A percentile compares a stretch with the other conserved stretches of the same genome.
phyloP scores from a whole-genome alignment of 768 basidiomycete species.

The Amanita pseudoporphyria region DNA sequence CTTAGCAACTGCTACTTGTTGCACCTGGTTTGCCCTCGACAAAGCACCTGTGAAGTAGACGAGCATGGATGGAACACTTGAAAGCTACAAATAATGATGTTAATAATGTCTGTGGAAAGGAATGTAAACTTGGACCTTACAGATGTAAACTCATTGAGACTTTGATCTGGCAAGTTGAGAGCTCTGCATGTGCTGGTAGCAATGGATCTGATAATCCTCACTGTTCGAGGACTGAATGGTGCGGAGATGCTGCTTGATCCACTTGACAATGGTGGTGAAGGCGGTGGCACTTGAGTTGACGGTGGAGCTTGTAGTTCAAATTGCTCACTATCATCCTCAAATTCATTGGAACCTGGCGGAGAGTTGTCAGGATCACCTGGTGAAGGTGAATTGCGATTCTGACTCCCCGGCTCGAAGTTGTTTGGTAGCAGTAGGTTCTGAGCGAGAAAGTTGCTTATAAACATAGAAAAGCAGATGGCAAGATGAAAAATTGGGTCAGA shows the following conservation, averaged over 20 bases:
- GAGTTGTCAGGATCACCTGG: neutral
- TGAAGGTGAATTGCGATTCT: neutral
- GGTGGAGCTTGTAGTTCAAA: neutral
- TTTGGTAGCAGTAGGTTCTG: neutral
- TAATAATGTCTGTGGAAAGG: too few relatives aligned
- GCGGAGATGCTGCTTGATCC: neutral
- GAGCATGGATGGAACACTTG: neutral
- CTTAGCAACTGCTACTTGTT: neutral
- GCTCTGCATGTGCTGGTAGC: neutral
- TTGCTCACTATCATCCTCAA: neutral
- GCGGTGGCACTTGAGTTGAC: neutral
- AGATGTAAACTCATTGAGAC: neutral
- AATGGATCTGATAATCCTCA: neutral
- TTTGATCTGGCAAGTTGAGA: neutral
- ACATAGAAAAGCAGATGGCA: neutral
- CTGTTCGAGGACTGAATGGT: slow-evolving; percentile 1
- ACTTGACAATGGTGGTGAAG: neutral
- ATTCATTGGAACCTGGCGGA: neutral
- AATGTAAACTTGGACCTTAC: too few relatives aligned
- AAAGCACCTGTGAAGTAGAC: neutral
- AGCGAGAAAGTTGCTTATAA: neutral
- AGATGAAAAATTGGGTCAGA: neutral
- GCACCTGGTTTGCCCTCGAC: neutral
- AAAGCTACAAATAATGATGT: neutral
- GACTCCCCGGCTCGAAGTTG: neutral